Base-by-base conservation (phyloP, 208 protist genomes). In the Leishmania aethiopica region DNA sequence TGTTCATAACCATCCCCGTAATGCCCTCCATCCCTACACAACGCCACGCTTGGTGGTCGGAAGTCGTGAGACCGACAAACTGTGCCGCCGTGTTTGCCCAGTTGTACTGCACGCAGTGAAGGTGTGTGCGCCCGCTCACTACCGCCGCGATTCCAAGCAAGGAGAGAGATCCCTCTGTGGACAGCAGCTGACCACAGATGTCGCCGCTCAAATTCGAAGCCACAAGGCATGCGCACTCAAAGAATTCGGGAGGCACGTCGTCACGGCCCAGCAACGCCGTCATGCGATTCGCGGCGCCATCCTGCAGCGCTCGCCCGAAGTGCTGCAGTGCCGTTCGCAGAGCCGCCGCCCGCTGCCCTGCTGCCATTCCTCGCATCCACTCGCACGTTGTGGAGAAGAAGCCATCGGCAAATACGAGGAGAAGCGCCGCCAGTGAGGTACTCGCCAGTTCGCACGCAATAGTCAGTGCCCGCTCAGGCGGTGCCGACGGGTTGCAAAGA, bases 1-100 rank as follows among this genome's bases (percentile, higher is more conserved):
- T 25, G 72, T 82, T 70, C 6, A 53, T 60, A 2, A 79, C 45
- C 8, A 85, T 53, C 3, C 85, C 85, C 2, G 83, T 89, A 45
- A 89, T n/a, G 35, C 81, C 82, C 49, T 83, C 82, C 82, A 82
- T 75, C 66, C 75, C 85, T 45, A 84, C 78, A 0, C 82, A 77
- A 13, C 77, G 77, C 82, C 82, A 85, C 57, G 64, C 77, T 2
- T 66, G 22, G 32, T 17, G n/a, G 19, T 72, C 77, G 42, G 42
- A 17, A n/a, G 53, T 45, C 10, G 75, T 77, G n/a, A 81, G 76
- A 40, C 55, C n/a, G 1, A 25, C 74, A 47, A 85, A 69, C 10
- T 76, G 81, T 32, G 15, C 85, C 11, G 59, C 57, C 5, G 40
- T 51, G 3, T 53, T 67, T 4, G 45, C 3, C 75, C 82, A 80